Conservation (phyloP, 2,329 filamentous ascomycete species). For the Fusarium pilosicola region DNA sequence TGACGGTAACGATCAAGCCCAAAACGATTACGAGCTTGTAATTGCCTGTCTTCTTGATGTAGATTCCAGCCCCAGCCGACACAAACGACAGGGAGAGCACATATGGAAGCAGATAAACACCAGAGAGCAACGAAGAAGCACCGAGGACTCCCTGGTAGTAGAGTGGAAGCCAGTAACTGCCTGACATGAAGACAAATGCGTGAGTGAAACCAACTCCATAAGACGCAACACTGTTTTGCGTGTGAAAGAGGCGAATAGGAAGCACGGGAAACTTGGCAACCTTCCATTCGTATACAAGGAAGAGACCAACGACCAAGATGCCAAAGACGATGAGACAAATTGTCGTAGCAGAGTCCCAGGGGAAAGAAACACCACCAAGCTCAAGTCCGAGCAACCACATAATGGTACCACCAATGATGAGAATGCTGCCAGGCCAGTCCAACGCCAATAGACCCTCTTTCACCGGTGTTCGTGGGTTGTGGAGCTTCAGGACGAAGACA, state of each 20-base stretch:
- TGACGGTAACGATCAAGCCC: constrained; percentile 67
- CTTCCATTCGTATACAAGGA: constrained; percentile 78
- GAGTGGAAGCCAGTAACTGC: constrained; percentile 82
- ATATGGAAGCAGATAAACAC: constrained; percentile 78
- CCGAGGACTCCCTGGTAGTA: constrained; percentile 84
- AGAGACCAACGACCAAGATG: constrained; percentile 68
- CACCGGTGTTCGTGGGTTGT: constrained; percentile 73
- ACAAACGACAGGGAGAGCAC: constrained; percentile 73
- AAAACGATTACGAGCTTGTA: constrained; percentile 70
- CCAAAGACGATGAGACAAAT: constrained; percentile 84
- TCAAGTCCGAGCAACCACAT: constrained; percentile 90
- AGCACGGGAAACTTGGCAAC: constrained; percentile 82
- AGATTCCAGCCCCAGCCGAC: constrained; percentile 66
- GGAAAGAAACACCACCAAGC: constrained; percentile 79
- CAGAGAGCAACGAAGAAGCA: constrained; percentile 74
- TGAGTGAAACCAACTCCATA: constrained; percentile 77
- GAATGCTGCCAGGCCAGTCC: constrained; percentile 65
- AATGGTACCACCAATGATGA: constrained; percentile 79
- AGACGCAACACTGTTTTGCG: constrained; percentile 71
- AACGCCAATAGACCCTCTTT: constrained; percentile 70
- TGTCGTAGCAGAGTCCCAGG: constrained; percentile 80
- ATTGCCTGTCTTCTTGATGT: constrained; percentile 71
- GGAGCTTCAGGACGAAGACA: constrained; percentile 72
- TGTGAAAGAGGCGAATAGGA: constrained; percentile 75
- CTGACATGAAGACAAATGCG: constrained; percentile 80